phyloP scores from a whole-genome alignment of 2,329 filamentous ascomycete genomes.

The Acarospora socialis region DNA sequence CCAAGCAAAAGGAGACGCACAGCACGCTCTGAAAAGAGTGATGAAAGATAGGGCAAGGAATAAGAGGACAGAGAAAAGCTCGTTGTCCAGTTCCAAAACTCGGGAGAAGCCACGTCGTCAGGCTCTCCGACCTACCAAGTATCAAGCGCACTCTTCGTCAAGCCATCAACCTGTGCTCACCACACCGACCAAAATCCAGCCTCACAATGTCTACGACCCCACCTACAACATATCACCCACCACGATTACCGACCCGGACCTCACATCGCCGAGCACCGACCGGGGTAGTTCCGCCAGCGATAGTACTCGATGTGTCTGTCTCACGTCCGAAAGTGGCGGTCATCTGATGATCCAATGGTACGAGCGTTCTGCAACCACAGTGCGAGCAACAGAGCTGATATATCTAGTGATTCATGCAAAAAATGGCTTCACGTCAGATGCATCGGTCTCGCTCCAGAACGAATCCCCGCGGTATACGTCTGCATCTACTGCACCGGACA shows the following conservation, averaged over 20 bases:
- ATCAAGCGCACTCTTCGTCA: neutral
- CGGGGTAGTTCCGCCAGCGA: constrained; percentile 37
- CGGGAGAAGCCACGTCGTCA: constrained; percentile 3
- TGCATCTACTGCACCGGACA: constrained; percentile 36
- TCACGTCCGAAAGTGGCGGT: constrained; percentile 37
- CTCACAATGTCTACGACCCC: constrained; percentile 19
- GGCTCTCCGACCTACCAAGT: neutral
- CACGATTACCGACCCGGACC: constrained; percentile 34
- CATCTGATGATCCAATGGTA: constrained; percentile 47
- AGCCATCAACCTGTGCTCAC: constrained; percentile 8
- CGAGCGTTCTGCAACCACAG: constrained; percentile 11
- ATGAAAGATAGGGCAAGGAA: constrained; percentile 20
- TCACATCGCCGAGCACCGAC: constrained; percentile 39
- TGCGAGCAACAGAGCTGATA: neutral
- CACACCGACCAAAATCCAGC: constrained; percentile 11
- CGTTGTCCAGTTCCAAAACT: constrained; percentile 10
- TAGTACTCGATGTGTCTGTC: constrained; percentile 43
- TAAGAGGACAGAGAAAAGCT: constrained; percentile 7
- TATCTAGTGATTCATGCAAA: constrained; percentile 41
- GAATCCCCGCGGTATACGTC: constrained; percentile 34
- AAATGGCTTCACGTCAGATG: constrained; percentile 48
- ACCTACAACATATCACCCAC: constrained; percentile 35
- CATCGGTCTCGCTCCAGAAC: constrained; percentile 37
- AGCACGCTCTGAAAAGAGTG: constrained; percentile 33
- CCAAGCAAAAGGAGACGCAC: constrained; percentile 27